Evolutionary conservation across 345 rosid genomes (phyloP).

Genomic region (Litchi chinensis): DNA sequence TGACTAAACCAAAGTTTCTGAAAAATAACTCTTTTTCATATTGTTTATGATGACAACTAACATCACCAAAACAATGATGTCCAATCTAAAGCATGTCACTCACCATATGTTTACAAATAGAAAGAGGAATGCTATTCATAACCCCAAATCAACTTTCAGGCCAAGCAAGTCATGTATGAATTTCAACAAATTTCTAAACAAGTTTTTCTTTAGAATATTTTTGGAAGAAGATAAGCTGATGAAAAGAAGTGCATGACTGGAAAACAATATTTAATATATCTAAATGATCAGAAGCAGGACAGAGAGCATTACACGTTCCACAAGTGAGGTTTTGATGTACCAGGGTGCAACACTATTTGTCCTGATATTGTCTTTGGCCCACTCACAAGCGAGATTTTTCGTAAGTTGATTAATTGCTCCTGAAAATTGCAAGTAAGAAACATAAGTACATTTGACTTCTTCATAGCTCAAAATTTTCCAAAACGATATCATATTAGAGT

Average conservation of each 20-base stretch:
- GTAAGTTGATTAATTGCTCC: conserved; percentile 87
- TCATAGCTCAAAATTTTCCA: not conserved
- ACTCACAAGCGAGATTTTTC: conserved; percentile 82
- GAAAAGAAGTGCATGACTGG: not conserved
- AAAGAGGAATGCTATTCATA: not conserved
- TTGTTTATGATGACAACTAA: not conserved
- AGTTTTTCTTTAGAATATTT: not conserved
- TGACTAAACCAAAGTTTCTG: not conserved
- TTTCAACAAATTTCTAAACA: not conserved
- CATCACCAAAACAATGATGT: not conserved
- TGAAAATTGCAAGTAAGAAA: conserved; percentile 21
- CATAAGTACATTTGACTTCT: not conserved
- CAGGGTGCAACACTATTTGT: conserved; percentile 81
- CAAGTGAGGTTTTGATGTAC: conserved; percentile 82
- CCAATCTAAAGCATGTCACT: not conserved
- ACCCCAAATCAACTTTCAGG: not conserved
- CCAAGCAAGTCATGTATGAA: not conserved
- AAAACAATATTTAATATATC: not conserved
- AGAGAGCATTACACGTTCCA: conserved; percentile 52
- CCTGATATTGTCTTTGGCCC: conserved; percentile 93
- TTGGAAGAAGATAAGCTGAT: not conserved
- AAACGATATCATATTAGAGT: not conserved
- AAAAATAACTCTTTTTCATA: too few relatives aligned
- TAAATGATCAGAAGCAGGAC: not conserved
- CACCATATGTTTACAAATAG: not conserved